These are phyloP conservation scores for maize (Zea mays) DNA, from an alignment of 176 grass and related monocot genomes.

Conservation along the genomic window DNA sequence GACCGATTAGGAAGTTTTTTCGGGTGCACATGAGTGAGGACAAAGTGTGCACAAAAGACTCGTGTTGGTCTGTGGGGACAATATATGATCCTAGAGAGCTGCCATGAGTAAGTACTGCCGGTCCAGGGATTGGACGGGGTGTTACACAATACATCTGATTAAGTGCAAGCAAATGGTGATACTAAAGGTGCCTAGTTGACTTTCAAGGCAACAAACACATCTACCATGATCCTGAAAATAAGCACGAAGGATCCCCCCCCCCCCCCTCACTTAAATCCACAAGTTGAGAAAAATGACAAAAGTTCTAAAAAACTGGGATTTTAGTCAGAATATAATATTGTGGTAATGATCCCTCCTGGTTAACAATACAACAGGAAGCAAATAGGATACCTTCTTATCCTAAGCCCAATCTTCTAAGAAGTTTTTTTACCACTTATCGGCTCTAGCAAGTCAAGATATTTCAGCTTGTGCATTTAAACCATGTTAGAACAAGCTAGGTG, in stretches of 20 bases:
- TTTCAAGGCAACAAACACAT: neutral
- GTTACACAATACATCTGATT: neutral
- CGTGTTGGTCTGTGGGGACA: no score
- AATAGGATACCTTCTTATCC: neutral
- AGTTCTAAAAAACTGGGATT: neutral
- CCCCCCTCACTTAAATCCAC: neutral
- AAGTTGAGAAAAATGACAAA: neutral
- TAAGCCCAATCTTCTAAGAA: neutral
- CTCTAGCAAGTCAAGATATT: neutral
- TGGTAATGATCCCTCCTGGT: neutral
- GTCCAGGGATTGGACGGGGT: no score
- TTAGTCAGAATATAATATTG: neutral
- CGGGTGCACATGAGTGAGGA: no score
- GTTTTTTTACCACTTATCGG: neutral
- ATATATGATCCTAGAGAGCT: no score
- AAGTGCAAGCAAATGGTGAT: neutral
- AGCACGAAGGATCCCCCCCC: neutral
- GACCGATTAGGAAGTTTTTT: no score
- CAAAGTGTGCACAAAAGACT: no score
- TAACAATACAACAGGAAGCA: neutral
- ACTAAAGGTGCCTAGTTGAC: neutral
- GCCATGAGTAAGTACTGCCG: no score
- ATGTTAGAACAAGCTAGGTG: constrained; percentile 19
- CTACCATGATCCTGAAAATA: neutral
- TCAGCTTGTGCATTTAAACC: neutral